Conservation (phyloP, 306 rosid species). For the Cotoneaster glaucophyllus region DNA sequence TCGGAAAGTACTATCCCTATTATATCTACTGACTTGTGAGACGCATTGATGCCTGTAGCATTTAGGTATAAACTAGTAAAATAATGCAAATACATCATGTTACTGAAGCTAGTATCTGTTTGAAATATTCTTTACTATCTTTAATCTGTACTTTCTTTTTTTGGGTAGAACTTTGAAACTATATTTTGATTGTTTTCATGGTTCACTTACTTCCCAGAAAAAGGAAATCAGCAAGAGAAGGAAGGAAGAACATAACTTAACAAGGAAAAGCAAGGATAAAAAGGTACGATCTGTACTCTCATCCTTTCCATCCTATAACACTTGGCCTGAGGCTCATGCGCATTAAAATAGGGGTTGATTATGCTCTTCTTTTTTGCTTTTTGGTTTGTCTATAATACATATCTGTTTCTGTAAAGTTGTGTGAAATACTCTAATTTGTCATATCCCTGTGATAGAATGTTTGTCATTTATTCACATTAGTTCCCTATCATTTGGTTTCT, state of each 20-base stretch:
- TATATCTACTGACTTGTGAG: background rate
- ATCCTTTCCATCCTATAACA: background rate
- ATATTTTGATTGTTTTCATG: background rate
- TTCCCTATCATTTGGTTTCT: background rate
- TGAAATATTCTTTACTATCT: background rate
- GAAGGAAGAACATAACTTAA: slow-evolving; percentile 77
- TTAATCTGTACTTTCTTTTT: background rate
- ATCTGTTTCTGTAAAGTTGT: background rate
- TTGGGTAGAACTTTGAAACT: background rate
- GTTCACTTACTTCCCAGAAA: slow-evolving; percentile 48
- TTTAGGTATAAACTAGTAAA: background rate
- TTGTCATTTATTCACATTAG: background rate
- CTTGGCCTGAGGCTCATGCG: background rate
- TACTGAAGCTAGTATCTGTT: background rate
- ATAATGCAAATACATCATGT: background rate
- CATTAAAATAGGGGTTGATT: background rate
- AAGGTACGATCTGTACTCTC: slow-evolving; percentile 43
- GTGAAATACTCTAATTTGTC: background rate
- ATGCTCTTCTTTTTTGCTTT: background rate
- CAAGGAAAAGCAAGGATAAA: slow-evolving; percentile 81
- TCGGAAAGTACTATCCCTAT: background rate
- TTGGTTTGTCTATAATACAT: background rate
- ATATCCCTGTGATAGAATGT: background rate
- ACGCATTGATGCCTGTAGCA: background rate
- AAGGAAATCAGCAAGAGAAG: slow-evolving; percentile 95